These are phyloP conservation scores for Lignosus rhinocerotis DNA, from an alignment of 1,284 basidiomycete species.

Conservation along the genomic window DNA sequence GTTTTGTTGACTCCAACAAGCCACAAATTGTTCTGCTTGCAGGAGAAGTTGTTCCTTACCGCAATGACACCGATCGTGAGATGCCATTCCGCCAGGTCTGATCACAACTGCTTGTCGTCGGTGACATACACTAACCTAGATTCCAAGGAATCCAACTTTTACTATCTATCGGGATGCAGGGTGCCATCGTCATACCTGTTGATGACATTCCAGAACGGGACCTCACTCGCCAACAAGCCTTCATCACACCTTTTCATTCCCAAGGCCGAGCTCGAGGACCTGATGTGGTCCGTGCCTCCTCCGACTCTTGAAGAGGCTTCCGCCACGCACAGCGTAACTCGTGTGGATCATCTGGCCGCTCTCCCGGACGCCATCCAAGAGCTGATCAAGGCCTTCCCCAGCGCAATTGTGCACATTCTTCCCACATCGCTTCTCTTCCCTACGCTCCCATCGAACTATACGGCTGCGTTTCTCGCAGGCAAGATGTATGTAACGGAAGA, in stretches of 20 bases:
- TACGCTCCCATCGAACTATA: constrained; percentile 42
- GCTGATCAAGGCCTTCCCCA: constrained; percentile 57
- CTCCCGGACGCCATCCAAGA: constrained; percentile 54
- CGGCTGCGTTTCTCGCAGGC: constrained; percentile 38
- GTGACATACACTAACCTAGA: background rate
- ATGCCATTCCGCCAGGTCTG: constrained; percentile 63
- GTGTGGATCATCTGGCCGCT: constrained; percentile 49
- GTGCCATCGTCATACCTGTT: constrained; percentile 72
- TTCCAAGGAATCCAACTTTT: constrained; percentile 81
- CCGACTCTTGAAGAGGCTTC: constrained; percentile 64
- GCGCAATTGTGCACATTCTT: constrained; percentile 64
- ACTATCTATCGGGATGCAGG: constrained; percentile 80
- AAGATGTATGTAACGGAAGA: constrained; percentile 47
- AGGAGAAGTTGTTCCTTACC: constrained; percentile 59
- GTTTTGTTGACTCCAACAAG: constrained; percentile 31
- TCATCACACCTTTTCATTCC: constrained; percentile 75
- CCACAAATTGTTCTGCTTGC: constrained; percentile 65
- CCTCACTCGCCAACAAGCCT: constrained; percentile 46
- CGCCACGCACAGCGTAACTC: constrained; percentile 57
- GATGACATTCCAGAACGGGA: constrained; percentile 55
- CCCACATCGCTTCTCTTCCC: constrained; percentile 64
- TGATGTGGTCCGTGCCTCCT: constrained; percentile 88
- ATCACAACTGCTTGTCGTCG: background rate
- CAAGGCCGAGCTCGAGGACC: constrained; percentile 65
- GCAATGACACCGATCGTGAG: constrained; percentile 90